These are phyloP conservation scores for Amorphotheca resinae DNA, from an alignment of 495 filamentous ascomycete genomes.

Conservation along the genomic window DNA sequence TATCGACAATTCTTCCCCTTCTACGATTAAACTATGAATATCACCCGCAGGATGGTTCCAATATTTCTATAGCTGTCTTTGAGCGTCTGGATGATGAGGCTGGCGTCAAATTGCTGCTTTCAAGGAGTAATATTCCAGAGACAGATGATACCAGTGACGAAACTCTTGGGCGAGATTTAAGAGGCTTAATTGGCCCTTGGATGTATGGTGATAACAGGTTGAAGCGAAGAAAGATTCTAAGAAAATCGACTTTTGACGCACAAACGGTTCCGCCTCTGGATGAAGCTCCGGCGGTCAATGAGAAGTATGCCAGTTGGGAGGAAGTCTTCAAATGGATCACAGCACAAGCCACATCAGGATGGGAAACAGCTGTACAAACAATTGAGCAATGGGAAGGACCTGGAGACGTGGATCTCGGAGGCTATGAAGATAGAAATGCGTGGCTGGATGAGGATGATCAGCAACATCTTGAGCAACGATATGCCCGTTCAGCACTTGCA, in stretches of 20 bases:
- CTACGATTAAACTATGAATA: constrained; percentile 77
- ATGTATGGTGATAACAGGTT: constrained; percentile 56
- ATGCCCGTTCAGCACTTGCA: constrained; percentile 62
- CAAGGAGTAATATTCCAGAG: constrained; percentile 39
- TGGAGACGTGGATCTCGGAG: constrained; percentile 64
- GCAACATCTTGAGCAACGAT: constrained; percentile 43
- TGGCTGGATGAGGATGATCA: constrained; percentile 40
- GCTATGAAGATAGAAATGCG: constrained; percentile 38
- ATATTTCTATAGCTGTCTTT: constrained; percentile 45
- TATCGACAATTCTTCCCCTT: constrained; percentile 67
- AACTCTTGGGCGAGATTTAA: constrained; percentile 56
- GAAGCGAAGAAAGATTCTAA: constrained; percentile 30
- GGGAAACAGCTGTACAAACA: constrained; percentile 43
- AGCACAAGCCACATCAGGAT: constrained; percentile 41
- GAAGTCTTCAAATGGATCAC: constrained; percentile 69
- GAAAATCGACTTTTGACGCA: constrained; percentile 3
- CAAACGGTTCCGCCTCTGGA: constrained; percentile 5
- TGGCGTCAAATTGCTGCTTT: constrained; percentile 56
- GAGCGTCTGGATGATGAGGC: constrained; percentile 48
- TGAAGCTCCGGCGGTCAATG: constrained; percentile 7
- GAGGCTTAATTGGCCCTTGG: constrained; percentile 71
- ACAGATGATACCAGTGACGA: constrained; percentile 27
- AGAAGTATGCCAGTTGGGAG: constrained; percentile 52
- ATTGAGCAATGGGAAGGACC: constrained; percentile 74
- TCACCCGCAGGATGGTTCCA: constrained; percentile 46